A percentile compares a stretch with the other conserved stretches of the same genome.
Evolutionary conservation across 2,329 filamentous ascomycete species (phyloP).

Genomic region (Parastagonospora nodorum): DNA sequence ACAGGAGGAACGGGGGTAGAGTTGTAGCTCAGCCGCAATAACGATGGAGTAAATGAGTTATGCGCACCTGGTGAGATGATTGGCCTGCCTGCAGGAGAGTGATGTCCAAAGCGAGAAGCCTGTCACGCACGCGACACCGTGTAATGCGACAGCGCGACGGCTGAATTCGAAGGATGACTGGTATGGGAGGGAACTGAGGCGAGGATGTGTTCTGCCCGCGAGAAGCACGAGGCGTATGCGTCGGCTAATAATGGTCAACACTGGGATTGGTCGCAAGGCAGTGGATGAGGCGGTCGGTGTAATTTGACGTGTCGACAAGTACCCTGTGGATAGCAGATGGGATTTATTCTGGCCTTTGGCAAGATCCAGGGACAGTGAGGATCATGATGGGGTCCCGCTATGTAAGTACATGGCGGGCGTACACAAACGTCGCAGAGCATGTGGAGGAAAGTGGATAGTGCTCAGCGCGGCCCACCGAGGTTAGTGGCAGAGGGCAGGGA

Average conservation of each 20-base stretch:
- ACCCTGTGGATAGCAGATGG: not conserved
- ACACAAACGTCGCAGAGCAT: slow-evolving; percentile 40
- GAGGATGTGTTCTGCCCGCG: slow-evolving; percentile 26
- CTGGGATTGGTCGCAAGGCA: slow-evolving; percentile 1
- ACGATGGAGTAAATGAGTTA: slow-evolving; percentile 35
- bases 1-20: slow-evolving; percentile 12
- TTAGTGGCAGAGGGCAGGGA: slow-evolving; percentile 35
- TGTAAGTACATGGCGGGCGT: slow-evolving; percentile 37
- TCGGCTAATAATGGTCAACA: slow-evolving; percentile 18
- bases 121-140: slow-evolving; percentile 23
- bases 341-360: too few relatives aligned
- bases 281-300: slow-evolving; percentile 20
- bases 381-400: slow-evolving; percentile 40
- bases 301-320: slow-evolving; percentile 8
- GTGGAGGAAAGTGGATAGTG: slow-evolving; percentile 43
- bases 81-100: slow-evolving; percentile 27
- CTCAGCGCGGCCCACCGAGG: slow-evolving; percentile 36
- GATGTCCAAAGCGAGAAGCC: slow-evolving; percentile 30
- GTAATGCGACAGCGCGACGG: slow-evolving; percentile 23
- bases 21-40: slow-evolving; percentile 27
- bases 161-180: slow-evolving; percentile 28
- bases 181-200: slow-evolving; percentile 27
- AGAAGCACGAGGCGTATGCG: slow-evolving; percentile 11
- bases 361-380: slow-evolving; percentile 20
- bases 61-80: slow-evolving; percentile 37